Conservation (phyloP, 495 filamentous ascomycete genomes). For the Geoglossum glabrum region DNA sequence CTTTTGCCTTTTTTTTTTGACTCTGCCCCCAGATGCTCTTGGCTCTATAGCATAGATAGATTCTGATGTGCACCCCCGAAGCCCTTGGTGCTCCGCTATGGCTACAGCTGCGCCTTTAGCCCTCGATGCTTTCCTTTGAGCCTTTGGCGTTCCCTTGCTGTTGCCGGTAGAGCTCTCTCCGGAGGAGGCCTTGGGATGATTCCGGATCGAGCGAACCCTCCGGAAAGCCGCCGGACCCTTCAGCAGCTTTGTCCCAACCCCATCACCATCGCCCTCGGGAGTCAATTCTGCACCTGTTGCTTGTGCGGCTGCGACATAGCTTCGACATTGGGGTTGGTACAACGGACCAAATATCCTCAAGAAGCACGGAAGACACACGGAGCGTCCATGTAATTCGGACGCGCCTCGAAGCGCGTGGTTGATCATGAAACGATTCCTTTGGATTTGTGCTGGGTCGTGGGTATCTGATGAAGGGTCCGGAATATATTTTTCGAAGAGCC, state of each 20-base stretch:
- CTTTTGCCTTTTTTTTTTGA: neutral
- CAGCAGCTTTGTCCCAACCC: neutral
- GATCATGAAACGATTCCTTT: constrained; percentile 1
- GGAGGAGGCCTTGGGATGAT: too few relatives aligned
- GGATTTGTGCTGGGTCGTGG: too few relatives aligned
- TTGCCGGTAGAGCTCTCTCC: too few relatives aligned
- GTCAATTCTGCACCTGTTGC: neutral
- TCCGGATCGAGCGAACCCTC: neutral
- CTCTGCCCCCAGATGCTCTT: too few relatives aligned
- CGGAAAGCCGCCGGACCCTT: neutral
- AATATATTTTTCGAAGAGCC: too few relatives aligned
- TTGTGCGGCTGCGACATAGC: neutral
- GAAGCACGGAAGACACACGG: neutral
- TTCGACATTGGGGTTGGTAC: neutral
- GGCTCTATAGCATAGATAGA: too few relatives aligned
- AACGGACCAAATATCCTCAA: neutral
- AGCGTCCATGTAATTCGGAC: neutral
- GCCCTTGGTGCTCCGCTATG: too few relatives aligned
- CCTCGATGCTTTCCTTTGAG: too few relatives aligned
- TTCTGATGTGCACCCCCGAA: too few relatives aligned
- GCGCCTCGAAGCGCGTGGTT: neutral
- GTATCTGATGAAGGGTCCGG: too few relatives aligned
- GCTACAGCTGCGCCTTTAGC: too few relatives aligned
- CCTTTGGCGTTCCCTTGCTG: too few relatives aligned
- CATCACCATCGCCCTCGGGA: neutral